Evolutionary conservation across 1,139 yeast species (phyloP).

Genomic region (Barnettozyma hawaiiensis): DNA sequence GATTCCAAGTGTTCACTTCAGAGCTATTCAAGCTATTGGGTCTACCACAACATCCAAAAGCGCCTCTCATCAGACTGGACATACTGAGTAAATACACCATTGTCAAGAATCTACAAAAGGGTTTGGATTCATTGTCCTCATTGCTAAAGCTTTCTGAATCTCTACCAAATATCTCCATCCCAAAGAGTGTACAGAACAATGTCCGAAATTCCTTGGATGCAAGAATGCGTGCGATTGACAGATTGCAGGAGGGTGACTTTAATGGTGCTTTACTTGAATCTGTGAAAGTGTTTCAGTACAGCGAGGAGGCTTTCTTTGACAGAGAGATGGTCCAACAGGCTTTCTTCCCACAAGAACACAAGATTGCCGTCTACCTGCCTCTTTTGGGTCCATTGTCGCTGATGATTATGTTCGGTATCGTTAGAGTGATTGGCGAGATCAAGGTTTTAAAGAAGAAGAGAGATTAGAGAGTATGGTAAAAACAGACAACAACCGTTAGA

Average conservation of each 20-base stretch:
- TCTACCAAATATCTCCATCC: constrained; percentile 77
- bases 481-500: neutral
- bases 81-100: constrained; percentile 55
- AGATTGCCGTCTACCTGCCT: constrained; percentile 88
- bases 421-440: constrained; percentile 38
- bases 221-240: constrained; percentile 28
- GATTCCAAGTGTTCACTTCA: constrained; percentile 64
- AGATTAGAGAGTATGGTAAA: neutral
- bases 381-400: constrained; percentile 78
- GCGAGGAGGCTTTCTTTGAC: constrained; percentile 83
- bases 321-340: constrained; percentile 93
- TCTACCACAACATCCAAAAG: constrained; percentile 48
- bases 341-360: constrained; percentile 92
- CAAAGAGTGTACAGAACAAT: constrained; percentile 36
- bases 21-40: constrained; percentile 75
- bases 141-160: constrained; percentile 61
- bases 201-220: constrained; percentile 30
- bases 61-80: constrained; percentile 61
- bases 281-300: constrained; percentile 46
- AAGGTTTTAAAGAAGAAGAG: constrained; percentile 17
- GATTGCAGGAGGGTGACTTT: constrained; percentile 33
- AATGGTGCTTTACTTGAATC: constrained; percentile 47
- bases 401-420: constrained; percentile 55
- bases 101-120: constrained; percentile 45
- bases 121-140: constrained; percentile 61